These are phyloP conservation scores for Penicillium hesseltinei DNA, from an alignment of 2,329 filamentous ascomycete genomes.

Conservation along the genomic window DNA sequence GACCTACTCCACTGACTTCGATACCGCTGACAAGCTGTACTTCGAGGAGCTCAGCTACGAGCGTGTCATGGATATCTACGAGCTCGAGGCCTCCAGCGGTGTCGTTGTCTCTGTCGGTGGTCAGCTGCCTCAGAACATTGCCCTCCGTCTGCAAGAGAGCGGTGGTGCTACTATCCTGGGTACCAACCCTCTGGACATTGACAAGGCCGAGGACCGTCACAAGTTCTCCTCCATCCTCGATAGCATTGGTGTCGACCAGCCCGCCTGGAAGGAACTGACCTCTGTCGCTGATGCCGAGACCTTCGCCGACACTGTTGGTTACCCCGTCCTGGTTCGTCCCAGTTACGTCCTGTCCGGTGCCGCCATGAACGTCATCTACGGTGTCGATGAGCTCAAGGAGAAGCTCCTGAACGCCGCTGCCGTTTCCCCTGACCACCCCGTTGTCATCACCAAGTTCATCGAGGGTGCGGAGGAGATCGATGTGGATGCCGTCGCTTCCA, in stretches of 20 bases:
- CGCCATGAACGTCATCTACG: constrained; percentile 95
- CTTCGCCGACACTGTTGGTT: constrained; percentile 81
- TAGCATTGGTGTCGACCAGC: constrained; percentile 94
- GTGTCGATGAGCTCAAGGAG: constrained; percentile 83
- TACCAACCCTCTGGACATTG: constrained; percentile 89
- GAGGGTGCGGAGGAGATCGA: constrained; percentile 96
- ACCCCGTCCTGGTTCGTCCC: constrained; percentile 92
- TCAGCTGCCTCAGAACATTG: constrained; percentile 96
- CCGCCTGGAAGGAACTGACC: constrained; percentile 95
- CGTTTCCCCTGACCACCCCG: constrained; percentile 93
- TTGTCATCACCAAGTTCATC: constrained; percentile 98
- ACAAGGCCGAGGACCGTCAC: constrained; percentile 96
- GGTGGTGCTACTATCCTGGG: constrained; percentile 89
- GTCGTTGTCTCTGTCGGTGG: constrained; percentile 96
- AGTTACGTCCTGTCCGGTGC: constrained; percentile 95
- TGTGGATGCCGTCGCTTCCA: constrained; percentile 84
- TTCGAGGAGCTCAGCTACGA: constrained; percentile 97
- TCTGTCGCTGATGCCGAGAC: constrained; percentile 82
- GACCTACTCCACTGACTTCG: constrained; percentile 79
- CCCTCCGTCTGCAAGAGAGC: constrained; percentile 85
- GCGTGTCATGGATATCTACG: constrained; percentile 98
- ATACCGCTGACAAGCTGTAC: constrained; percentile 86
- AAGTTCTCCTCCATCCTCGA: constrained; percentile 98
- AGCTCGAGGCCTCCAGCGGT: constrained; percentile 78
- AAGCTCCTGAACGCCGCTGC: constrained; percentile 88